Percentiles rank a stretch among this genome's conserved stretches.
These are phyloP conservation scores for Kingdonia uniflora DNA, from an alignment of 164 flowering plant genomes.

Conservation along the genomic window DNA sequence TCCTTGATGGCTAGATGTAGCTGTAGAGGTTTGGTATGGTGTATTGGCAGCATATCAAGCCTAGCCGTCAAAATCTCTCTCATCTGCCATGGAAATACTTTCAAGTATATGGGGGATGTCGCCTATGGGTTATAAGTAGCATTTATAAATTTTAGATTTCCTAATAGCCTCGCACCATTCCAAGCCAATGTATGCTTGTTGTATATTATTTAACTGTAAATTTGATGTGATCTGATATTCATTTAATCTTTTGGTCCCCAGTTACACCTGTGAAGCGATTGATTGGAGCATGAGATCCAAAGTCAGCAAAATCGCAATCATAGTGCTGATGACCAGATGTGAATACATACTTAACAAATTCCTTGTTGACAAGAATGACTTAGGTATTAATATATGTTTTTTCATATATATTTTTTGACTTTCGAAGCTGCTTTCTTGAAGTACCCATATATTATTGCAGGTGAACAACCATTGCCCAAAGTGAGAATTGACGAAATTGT, in stretches of 20 bases:
- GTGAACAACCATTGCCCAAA: conserved; percentile 55
- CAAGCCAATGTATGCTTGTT: too few species aligned
- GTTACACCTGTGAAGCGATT: conserved; percentile 27
- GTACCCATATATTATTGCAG: conserved; percentile 27
- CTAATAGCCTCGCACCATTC: too few species aligned
- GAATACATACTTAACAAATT: conserved; percentile 63
- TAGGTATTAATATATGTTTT: conserved; percentile 33
- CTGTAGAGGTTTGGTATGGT: too few species aligned
- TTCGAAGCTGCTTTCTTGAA: conserved; percentile 4
- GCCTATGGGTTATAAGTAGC: too few species aligned
- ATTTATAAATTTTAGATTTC: too few species aligned
- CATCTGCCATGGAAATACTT: too few species aligned
- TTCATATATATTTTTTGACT: not conserved
- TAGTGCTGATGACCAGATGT: conserved; percentile 62
- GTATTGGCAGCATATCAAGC: too few species aligned
- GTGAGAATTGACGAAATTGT: conserved; percentile 71
- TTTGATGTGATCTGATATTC: not conserved
- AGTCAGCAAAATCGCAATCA: conserved; percentile 64
- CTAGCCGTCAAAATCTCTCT: too few species aligned
- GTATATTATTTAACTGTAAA: not conserved
- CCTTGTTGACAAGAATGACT: conserved; percentile 56
- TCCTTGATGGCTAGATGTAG: too few species aligned
- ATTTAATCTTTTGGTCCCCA: conserved; percentile 12
- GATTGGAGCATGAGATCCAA: conserved; percentile 60
- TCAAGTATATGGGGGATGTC: too few species aligned